Conservation (phyloP, 805 yeast species). For the Pichia cabralensis region DNA sequence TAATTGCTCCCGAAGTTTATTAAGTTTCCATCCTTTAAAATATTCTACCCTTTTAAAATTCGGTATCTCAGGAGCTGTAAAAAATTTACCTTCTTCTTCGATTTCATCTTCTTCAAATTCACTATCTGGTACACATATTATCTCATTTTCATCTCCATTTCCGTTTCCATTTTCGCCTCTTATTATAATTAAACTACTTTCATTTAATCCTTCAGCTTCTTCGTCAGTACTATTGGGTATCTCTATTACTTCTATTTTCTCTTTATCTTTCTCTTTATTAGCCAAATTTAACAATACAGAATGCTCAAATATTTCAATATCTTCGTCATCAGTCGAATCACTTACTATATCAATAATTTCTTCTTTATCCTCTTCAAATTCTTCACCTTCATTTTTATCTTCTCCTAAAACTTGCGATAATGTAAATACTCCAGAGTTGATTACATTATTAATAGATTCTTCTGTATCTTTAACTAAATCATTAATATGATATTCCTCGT, state of each 20-base stretch:
- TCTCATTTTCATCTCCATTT: too few relatives aligned
- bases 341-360: neutral
- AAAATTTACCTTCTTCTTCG: neutral
- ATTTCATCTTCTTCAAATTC: neutral
- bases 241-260: too few relatives aligned
- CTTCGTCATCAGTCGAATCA: neutral
- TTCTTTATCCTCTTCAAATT: too few relatives aligned
- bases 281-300: too few relatives aligned
- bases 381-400: too few relatives aligned
- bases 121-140: neutral
- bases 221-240: too few relatives aligned
- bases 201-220: too few relatives aligned
- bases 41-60: constrained; percentile 7
- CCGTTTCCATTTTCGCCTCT: too few relatives aligned
- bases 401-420: constrained; percentile 7
- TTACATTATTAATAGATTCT: neutral
- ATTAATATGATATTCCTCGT: neutral
- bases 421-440: constrained; percentile 5
- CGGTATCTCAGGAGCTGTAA: neutral
- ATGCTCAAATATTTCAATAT: too few relatives aligned
- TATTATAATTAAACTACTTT: too few relatives aligned
- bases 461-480: neutral
- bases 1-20: constrained; percentile 16
- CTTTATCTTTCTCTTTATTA: too few relatives aligned
- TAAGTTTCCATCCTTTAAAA: constrained; percentile 6